These are phyloP conservation scores for Apocynum venetum DNA, from an alignment of 257 asterid species.

Conservation along the genomic window DNA sequence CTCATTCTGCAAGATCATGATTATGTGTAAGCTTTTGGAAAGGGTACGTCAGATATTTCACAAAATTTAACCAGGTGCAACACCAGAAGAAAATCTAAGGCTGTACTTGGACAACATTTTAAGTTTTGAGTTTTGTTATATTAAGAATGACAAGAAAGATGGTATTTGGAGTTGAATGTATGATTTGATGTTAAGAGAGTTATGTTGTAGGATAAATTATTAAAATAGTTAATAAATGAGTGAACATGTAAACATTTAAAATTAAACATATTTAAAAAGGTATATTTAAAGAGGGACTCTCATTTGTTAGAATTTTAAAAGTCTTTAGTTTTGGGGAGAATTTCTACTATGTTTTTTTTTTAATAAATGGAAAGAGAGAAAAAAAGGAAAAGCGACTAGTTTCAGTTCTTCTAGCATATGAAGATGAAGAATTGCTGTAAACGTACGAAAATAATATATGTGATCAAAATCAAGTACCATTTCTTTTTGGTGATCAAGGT, in stretches of 20 bases:
- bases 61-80: not conserved
- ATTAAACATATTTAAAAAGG: not conserved
- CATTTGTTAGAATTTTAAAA: too few relatives aligned
- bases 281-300: too few relatives aligned
- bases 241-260: not conserved
- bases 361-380: too few relatives aligned
- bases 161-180: not conserved
- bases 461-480: constrained; percentile 42
- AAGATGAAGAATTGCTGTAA: not conserved
- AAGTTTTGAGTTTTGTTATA: not conserved
- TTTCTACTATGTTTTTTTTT: too few relatives aligned
- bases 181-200: not conserved
- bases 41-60: not conserved
- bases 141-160: not conserved
- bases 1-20: constrained; percentile 53
- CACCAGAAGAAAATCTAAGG: not conserved
- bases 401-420: not conserved
- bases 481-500: constrained; percentile 45
- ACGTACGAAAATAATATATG: not conserved
- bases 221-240: not conserved
- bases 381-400: not conserved
- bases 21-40: not conserved
- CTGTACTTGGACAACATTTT: not conserved
- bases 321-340: too few relatives aligned
- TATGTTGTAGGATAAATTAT: not conserved